Base-by-base conservation (phyloP, 257 asterid genomes). In the Capsicum baccatum region DNA sequence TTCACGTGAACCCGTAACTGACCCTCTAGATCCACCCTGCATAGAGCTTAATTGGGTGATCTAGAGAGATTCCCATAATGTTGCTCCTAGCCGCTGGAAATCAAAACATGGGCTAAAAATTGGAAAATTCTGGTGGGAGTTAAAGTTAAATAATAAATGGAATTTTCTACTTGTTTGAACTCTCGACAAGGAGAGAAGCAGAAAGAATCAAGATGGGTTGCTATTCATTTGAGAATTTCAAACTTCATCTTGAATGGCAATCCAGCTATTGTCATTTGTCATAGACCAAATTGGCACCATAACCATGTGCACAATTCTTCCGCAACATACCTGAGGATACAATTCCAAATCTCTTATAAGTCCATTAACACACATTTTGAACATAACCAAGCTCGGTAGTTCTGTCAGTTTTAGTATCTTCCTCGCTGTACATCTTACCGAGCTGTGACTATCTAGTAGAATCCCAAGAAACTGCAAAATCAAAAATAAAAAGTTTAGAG, bases 381-480 rank as follows among this genome's bases (percentile, higher is more conserved):
- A 91, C 94, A 95, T 86, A 66, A 85, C 88, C 80, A 88, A 84
- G 84, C 89, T 91, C 83, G 68, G 93, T 78, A 92, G 79, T 90
- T 89, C 92, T 68, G 88, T 92, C 52, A 89, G 87, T 66, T 83
- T 88, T 88, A 97, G 90, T 78, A 88, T 76, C 85, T 85, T 91
- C 93, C 98, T 90, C 14, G 87, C 94, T 64, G 90, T 92, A 86
- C 92, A 91, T 89, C 99, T 92, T 87, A 94, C 86, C 89, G 85
- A 89, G 83, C 88, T 58, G 62, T 85, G 87, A 85, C 81, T 87
- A 82, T 97, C 98, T 55, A 86, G 84, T 83, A 94, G 86, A 69
- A 94, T 86, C 85, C 93, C 91, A 55, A 94, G 88, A 78, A 94
- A 92, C 99, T 96, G 95, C 94, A 92, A 83, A 50, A 21, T 16